Conservation (phyloP, 352 stramenopile species). For the Blastocystis sp. region DNA sequence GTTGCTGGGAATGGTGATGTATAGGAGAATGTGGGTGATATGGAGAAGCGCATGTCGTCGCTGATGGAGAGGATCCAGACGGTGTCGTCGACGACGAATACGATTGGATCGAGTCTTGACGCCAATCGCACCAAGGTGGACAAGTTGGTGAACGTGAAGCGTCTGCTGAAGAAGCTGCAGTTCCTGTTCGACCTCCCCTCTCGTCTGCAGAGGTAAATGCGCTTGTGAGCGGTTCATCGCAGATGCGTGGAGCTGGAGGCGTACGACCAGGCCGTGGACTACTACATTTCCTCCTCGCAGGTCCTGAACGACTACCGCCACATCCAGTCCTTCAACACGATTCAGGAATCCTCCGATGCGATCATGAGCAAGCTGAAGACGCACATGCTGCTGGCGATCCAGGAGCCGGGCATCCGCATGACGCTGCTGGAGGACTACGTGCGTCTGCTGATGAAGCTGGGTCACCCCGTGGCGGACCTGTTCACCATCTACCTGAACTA, state of each 20-base stretch:
- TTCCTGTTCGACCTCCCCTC: constrained; percentile 92
- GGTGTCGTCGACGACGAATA: constrained; percentile 27
- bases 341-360: constrained; percentile 81
- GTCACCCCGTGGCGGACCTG: constrained; percentile 23
- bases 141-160: constrained; percentile 90
- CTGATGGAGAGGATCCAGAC: constrained; percentile 69
- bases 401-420: constrained; percentile 24
- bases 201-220: constrained; percentile 73
- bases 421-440: constrained; percentile 50
- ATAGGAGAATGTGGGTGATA: constrained; percentile 71
- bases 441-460: constrained; percentile 49
- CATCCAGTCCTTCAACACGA: constrained; percentile 81
- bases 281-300: constrained; percentile 80
- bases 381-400: constrained; percentile 72
- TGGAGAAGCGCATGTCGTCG: constrained; percentile 71
- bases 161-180: constrained; percentile 90
- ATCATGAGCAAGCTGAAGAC: constrained; percentile 80
- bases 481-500: constrained; percentile 46
- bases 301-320: constrained; percentile 83
- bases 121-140: constrained; percentile 79
- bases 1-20: constrained; percentile 72
- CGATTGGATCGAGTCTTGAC: constrained; percentile 64
- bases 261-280: constrained; percentile 81
- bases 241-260: constrained; percentile 80
- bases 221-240: background rate